Conservation (phyloP, 352 stramenopile genomes). For the Phytophthora fragariae region DNA sequence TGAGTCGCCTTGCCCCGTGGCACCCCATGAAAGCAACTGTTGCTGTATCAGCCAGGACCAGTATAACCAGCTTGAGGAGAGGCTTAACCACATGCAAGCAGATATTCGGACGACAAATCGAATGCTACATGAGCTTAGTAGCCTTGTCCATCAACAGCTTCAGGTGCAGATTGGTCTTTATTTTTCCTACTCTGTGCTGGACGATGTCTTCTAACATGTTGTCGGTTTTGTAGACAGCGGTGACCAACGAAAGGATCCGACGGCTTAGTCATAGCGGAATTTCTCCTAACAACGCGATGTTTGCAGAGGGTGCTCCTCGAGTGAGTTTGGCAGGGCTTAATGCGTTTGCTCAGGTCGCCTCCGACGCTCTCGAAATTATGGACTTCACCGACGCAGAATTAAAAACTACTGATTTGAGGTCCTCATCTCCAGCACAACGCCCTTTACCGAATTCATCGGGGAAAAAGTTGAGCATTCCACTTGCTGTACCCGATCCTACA, state of each 20-base stretch:
- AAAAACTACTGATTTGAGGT: slow-evolving; percentile 3
- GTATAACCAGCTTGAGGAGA: slow-evolving; percentile 13
- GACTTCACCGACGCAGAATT: not conserved
- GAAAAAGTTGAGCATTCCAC: slow-evolving; percentile 20
- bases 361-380: not conserved
- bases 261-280: slow-evolving; percentile 6
- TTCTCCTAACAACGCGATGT: not conserved
- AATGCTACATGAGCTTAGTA: slow-evolving; percentile 21
- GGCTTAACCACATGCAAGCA: slow-evolving; percentile 18
- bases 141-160: slow-evolving; percentile 10
- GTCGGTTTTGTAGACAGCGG: not conserved
- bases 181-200: not conserved
- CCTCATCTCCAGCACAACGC: not conserved
- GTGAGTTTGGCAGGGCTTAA: slow-evolving; percentile 1
- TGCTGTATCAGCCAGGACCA: slow-evolving; percentile 4
- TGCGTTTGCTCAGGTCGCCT: not conserved
- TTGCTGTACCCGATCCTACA: slow-evolving; percentile 16
- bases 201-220: not conserved
- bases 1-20: not conserved
- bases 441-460: not conserved
- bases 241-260: not conserved
- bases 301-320: not conserved
- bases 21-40: slow-evolving; percentile 5
- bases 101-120: slow-evolving; percentile 9
- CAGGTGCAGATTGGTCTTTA: not conserved